Percentiles rank a stretch among this genome's conserved stretches.
Conservation (phyloP, 208 protist genomes). For the Wallacemonas sp. region DNA sequence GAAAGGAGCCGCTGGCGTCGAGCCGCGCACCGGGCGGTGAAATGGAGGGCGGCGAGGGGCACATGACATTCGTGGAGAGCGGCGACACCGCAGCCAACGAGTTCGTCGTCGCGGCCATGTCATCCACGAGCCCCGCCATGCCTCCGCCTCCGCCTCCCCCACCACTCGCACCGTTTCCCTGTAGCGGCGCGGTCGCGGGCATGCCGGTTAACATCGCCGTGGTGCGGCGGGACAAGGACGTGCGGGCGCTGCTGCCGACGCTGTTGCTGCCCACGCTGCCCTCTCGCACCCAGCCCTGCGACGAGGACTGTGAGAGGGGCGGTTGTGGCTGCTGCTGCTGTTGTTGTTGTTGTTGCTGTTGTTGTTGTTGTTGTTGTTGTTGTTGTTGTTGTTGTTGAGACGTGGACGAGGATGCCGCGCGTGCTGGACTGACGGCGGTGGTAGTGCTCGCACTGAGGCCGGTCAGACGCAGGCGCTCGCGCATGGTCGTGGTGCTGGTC, state of each 20-base stretch:
- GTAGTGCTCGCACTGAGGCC: background rate
- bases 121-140: background rate
- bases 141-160: background rate
- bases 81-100: background rate
- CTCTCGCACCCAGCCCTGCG: background rate
- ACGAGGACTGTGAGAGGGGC: background rate
- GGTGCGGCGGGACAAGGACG: too few species aligned
- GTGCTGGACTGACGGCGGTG: background rate
- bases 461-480: background rate
- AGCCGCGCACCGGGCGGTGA: slow-evolving; percentile 4
- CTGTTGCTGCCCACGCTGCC: background rate
- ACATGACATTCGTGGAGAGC: slow-evolving; percentile 4
- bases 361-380: background rate
- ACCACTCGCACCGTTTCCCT: background rate
- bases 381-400: background rate
- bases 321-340: background rate
- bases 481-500: background rate
- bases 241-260: background rate
- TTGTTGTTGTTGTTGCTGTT: background rate
- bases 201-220: too few species aligned
- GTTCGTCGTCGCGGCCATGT: background rate
- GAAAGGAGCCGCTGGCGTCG: slow-evolving; percentile 6
- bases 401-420: background rate
- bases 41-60: background rate
- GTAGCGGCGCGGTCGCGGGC: too few species aligned